phyloP scores from a whole-genome alignment of 1,284 basidiomycete genomes.

The Ustilago nuda region DNA sequence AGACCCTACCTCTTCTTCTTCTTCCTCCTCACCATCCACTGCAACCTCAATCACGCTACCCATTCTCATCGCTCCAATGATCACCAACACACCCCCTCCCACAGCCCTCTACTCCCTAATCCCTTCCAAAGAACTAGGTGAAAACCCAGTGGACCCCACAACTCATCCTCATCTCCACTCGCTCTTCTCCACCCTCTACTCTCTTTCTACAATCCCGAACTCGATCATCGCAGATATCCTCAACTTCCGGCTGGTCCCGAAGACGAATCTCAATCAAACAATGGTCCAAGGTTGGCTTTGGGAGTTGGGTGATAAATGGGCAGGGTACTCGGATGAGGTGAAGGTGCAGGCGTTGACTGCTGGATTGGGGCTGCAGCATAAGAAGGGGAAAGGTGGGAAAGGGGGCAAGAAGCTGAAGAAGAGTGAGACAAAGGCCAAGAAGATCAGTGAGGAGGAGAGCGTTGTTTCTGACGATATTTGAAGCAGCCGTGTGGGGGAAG shows the following conservation, averaged over 20 bases:
- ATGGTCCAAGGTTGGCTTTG: slow-evolving; percentile 26
- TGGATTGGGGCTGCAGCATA: slow-evolving; percentile 2
- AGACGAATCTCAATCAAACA: slow-evolving; percentile 26
- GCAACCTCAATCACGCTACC: not conserved
- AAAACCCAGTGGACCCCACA: slow-evolving; percentile 34
- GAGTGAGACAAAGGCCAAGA: not conserved
- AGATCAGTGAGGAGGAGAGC: not conserved
- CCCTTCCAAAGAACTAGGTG: slow-evolving; percentile 35
- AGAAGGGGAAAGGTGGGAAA: not conserved
- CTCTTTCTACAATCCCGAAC: slow-evolving; percentile 6
- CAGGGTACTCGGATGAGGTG: slow-evolving; percentile 20
- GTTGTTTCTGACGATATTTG: not conserved
- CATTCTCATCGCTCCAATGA: not conserved
- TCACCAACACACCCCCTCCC: not conserved
- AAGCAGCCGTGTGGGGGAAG: not conserved
- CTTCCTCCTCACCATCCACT: not conserved
- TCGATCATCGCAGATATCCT: slow-evolving; percentile 16
- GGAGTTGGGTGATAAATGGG: slow-evolving; percentile 28
- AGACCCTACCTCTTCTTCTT: not conserved
- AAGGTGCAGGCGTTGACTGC: slow-evolving; percentile 27
- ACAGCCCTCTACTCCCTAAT: slow-evolving; percentile 12
- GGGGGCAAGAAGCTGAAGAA: not conserved
- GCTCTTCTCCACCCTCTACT: slow-evolving; percentile 21
- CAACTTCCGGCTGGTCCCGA: slow-evolving; percentile 14
- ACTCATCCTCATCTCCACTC: slow-evolving; percentile 25